Base-by-base conservation (phyloP, 2,329 filamentous ascomycete genomes). In the Ascochyta viciae-villosae region DNA sequence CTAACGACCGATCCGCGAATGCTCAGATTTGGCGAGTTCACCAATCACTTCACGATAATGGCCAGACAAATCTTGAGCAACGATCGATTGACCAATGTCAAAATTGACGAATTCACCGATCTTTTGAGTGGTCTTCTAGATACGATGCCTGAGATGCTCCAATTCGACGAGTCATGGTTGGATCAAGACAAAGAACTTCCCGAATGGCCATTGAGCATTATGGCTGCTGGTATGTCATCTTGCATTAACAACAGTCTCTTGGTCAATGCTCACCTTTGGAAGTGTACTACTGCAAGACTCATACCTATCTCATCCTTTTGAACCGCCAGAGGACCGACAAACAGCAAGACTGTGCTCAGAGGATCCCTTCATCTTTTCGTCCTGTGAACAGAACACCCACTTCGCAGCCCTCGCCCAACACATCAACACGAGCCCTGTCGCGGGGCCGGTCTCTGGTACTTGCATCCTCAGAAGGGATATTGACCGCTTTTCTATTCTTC, bases 101-200 rank as follows among this genome's bases (percentile, higher is more conserved):
- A 76, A 56, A 82, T 82, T 39, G 79, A 82, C 49, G 77, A 78
- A 15, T 80, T 77, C 52, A 81, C 79, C 1, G 80, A 82, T 60
- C 71, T 74, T 26, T 58, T 82, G 8, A 65, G 74, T 23, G 67
- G 70, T 3, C 57, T 82, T 13, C 74, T 78, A 58, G 78, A 81
- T 19, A 82, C 80, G 0, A 75, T 82, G 71, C 80, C 80, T 5
- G 76, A 78, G 46, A 71, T 73, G 43, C 64, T 82, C 6, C 78
- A 80, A 37, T 82, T 82, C 63, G 73, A 80, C 47, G 74, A 75
- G 16, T 73, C 68, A n/a, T 82, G 80, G 80, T 62, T 76, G 26
- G 61, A 74, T 22, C 48, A 71, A 15, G 67, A 71, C 2, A 77
- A 71, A 15, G 60, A 66, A 10, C 63, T 80, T 27, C 79, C 79